Percentiles rank a stretch among this genome's conserved stretches.
Evolutionary conservation across 2,329 filamentous ascomycete species (phyloP).

Genomic region (Cryoendolithus antarcticus): DNA sequence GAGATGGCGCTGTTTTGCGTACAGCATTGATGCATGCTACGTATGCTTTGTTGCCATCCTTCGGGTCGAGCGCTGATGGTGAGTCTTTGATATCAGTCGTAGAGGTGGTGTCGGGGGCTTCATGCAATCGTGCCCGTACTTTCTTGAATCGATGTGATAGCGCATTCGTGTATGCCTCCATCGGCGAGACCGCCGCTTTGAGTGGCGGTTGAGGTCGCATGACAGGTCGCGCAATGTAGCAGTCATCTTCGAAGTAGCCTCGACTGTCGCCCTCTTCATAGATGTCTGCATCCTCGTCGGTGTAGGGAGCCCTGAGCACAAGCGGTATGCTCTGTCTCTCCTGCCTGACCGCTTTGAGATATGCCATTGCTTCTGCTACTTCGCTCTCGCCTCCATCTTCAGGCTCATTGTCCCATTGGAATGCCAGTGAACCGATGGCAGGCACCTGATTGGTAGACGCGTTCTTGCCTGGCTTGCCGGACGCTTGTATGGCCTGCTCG

Average conservation of each 20-base stretch:
- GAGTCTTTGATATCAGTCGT: slow-evolving; percentile 31
- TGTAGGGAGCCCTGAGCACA: slow-evolving; percentile 13
- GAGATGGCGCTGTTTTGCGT: slow-evolving; percentile 32
- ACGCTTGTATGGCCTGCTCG: too few species aligned
- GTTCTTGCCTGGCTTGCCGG: slow-evolving; percentile 5
- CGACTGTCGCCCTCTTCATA: slow-evolving; percentile 43
- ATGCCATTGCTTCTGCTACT: slow-evolving; percentile 22
- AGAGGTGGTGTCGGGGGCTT: slow-evolving; percentile 40
- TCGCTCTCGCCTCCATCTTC: slow-evolving; percentile 12
- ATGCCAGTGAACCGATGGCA: slow-evolving; percentile 14
- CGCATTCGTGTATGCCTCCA: slow-evolving; percentile 54
- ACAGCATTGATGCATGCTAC: slow-evolving; percentile 42
- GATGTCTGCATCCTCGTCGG: slow-evolving; percentile 21
- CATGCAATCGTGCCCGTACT: slow-evolving; percentile 52
- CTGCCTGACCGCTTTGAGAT: slow-evolving; percentile 19
- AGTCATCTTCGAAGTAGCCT: slow-evolving; percentile 65
- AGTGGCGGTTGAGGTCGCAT: slow-evolving; percentile 14
- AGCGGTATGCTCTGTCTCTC: slow-evolving; percentile 17
- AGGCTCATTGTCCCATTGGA: slow-evolving; percentile 9
- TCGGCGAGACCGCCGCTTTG: slow-evolving; percentile 30
- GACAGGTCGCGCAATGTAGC: slow-evolving; percentile 55
- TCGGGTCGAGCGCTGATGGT: slow-evolving; percentile 20
- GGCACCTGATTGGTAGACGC: slow-evolving; percentile 14
- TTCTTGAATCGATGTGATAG: slow-evolving; percentile 52
- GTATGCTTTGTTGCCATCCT: slow-evolving; percentile 40